Evolutionary conservation across 2,329 filamentous ascomycete genomes (phyloP).

Genomic region (Fusarium hainanense): DNA sequence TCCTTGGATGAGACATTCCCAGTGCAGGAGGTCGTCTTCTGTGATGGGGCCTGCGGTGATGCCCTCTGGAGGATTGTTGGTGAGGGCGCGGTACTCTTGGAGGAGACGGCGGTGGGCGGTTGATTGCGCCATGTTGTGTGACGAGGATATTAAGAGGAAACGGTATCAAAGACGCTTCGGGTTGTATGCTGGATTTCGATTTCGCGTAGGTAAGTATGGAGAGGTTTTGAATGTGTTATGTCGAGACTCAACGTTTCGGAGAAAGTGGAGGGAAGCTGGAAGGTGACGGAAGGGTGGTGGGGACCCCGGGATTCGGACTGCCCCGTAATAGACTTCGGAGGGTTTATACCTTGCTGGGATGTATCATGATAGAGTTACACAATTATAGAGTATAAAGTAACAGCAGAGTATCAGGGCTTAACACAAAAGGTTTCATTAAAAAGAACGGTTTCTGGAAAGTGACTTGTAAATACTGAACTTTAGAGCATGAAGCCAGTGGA

Average conservation of each 20-base stretch:
- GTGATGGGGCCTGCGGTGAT: constrained; percentile 93
- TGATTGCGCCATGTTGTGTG: constrained; percentile 63
- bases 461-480: not conserved
- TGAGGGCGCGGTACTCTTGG: constrained; percentile 94
- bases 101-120: constrained; percentile 84
- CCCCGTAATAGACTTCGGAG: not conserved
- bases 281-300: constrained; percentile 28
- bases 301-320: constrained; percentile 21
- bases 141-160: not conserved
- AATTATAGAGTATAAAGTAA: constrained; percentile 3
- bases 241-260: constrained; percentile 20
- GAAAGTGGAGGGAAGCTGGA: constrained; percentile 28
- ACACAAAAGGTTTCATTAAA: not conserved
- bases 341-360: constrained; percentile 12
- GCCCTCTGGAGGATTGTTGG: constrained; percentile 94
- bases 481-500: not conserved
- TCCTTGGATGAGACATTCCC: constrained; percentile 96
- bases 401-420: not conserved
- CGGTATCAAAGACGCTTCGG: too few species aligned
- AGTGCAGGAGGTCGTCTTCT: constrained; percentile 94
- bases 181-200: not conserved
- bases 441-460: rapidly evolving
- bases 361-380: not conserved
- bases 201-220: not conserved
- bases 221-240: not conserved